These are phyloP conservation scores for Fusarium brachygibbosum DNA, from an alignment of 2,329 filamentous ascomycete genomes.

Conservation along the genomic window DNA sequence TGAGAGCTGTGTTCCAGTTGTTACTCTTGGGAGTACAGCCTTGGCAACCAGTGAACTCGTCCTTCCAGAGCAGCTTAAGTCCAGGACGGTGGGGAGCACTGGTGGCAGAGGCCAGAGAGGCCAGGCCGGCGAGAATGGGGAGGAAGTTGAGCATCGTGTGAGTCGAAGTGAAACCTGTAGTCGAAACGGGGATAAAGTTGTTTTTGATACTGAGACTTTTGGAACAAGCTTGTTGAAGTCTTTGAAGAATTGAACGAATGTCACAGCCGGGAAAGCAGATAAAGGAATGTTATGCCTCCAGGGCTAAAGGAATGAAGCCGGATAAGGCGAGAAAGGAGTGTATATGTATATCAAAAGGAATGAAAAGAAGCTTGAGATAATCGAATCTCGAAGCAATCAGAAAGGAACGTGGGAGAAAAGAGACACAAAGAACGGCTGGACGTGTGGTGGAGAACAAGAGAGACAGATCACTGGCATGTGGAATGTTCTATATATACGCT, in stretches of 20 bases:
- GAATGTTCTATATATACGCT: conserved; percentile 39
- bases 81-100: conserved; percentile 56
- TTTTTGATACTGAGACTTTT: conserved; percentile 15
- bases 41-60: conserved; percentile 59
- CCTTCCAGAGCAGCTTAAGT: conserved; percentile 61
- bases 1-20: conserved; percentile 62
- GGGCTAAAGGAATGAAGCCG: conserved; percentile 41
- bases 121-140: conserved; percentile 37
- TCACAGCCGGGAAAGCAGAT: conserved; percentile 25
- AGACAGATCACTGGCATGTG: conserved; percentile 23
- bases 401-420: conserved; percentile 30
- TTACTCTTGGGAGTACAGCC: conserved; percentile 55
- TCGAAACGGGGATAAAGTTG: conserved; percentile 1
- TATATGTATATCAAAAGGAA: conserved; percentile 18
- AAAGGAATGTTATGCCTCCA: conserved; percentile 42
- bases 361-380: conserved; percentile 29
- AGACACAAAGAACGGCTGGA: conserved; percentile 39
- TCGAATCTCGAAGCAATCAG: conserved; percentile 33
- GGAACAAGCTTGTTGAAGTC: conserved; percentile 2
- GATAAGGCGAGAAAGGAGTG: conserved; percentile 22
- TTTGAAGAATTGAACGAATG: conserved; percentile 10
- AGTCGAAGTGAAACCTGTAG: conserved; percentile 28
- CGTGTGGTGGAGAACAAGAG: conserved; percentile 25
- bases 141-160: conserved; percentile 48
- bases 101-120: conserved; percentile 53